Evolutionary conservation across 2,329 filamentous ascomycete species (phyloP).

Genomic region (Niveomyces coronatus): DNA sequence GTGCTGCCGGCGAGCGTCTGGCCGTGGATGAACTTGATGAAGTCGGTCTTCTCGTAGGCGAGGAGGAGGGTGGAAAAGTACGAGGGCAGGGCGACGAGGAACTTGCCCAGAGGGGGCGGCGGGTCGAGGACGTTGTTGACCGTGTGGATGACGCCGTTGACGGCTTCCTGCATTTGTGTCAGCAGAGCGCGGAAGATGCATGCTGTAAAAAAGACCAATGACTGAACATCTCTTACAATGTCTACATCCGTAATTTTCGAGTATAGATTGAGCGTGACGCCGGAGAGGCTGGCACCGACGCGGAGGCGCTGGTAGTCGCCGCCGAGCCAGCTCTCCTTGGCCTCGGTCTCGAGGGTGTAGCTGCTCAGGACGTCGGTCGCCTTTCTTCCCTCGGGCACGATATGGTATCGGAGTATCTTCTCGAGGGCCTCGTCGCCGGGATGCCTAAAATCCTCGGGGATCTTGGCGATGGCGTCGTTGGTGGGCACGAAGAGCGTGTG

Average conservation of each 20-base stretch:
- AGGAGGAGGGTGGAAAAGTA: conserved; percentile 72
- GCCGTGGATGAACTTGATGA: conserved; percentile 50
- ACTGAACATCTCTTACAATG: conserved; percentile 50
- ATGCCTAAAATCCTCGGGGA: conserved; percentile 43
- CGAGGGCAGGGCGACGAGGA: conserved; percentile 55
- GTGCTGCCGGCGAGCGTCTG: conserved; percentile 53
- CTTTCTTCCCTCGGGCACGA: conserved; percentile 57
- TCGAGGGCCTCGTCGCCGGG: conserved; percentile 61
- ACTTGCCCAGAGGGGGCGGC: conserved; percentile 49
- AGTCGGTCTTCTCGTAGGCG: conserved; percentile 63
- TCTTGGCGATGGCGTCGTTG: conserved; percentile 61
- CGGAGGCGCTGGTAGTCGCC: conserved; percentile 62
- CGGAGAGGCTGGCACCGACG: conserved; percentile 50
- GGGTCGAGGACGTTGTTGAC: conserved; percentile 68
- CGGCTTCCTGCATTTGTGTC: conserved; percentile 53
- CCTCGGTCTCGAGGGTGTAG: conserved; percentile 64
- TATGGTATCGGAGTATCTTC: conserved; percentile 63
- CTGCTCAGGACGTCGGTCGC: conserved; percentile 54
- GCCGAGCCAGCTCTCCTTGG: conserved; percentile 50
- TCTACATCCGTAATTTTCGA: conserved; percentile 59
- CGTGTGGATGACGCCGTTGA: conserved; percentile 74
- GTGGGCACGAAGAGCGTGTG: conserved; percentile 75
- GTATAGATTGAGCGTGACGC: conserved; percentile 68
- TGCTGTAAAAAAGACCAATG: no score
- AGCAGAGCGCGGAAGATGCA: no score